Percentiles rank a stretch among this genome's conserved stretches.
These are phyloP conservation scores for Setaria viridis DNA, from an alignment of 202 grass and related monocot species.

Conservation along the genomic window DNA sequence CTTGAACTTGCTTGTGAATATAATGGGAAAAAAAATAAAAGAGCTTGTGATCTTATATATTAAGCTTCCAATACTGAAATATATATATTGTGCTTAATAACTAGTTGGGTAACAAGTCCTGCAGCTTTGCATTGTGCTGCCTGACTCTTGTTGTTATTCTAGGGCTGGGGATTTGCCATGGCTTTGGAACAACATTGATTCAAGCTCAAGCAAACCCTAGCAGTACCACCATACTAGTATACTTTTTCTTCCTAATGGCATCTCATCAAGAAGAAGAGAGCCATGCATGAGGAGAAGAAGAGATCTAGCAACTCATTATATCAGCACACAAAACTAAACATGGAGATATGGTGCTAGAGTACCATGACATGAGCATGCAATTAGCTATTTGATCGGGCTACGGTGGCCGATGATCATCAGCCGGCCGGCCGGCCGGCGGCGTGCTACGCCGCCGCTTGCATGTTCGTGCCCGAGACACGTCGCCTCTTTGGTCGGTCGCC, in stretches of 20 bases:
- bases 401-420: not conserved
- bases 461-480: slow-evolving; percentile 73
- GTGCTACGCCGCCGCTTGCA: slow-evolving; percentile 51
- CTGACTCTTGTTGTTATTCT: slow-evolving; percentile 46
- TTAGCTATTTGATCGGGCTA: slow-evolving; percentile 25
- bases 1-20: slow-evolving; percentile 19
- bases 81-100: slow-evolving; percentile 18
- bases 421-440: not conserved
- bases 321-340: slow-evolving; percentile 49
- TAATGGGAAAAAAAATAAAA: not conserved
- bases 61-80: slow-evolving; percentile 16
- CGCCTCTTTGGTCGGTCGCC: slow-evolving; percentile 84
- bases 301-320: slow-evolving; percentile 32
- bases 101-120: slow-evolving; percentile 12
- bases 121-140: slow-evolving; percentile 45
- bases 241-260: slow-evolving; percentile 22
- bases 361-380: slow-evolving; percentile 42
- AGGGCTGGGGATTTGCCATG: slow-evolving; percentile 39
- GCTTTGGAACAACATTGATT: slow-evolving; percentile 53
- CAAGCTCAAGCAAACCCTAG: slow-evolving; percentile 65
- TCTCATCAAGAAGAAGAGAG: slow-evolving; percentile 32
- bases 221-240: slow-evolving; percentile 3
- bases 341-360: slow-evolving; percentile 25
- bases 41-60: slow-evolving; percentile 8
- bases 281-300: slow-evolving; percentile 17